Conservation (phyloP, 768 basidiomycete genomes). For the Pleurotus sapidus region DNA sequence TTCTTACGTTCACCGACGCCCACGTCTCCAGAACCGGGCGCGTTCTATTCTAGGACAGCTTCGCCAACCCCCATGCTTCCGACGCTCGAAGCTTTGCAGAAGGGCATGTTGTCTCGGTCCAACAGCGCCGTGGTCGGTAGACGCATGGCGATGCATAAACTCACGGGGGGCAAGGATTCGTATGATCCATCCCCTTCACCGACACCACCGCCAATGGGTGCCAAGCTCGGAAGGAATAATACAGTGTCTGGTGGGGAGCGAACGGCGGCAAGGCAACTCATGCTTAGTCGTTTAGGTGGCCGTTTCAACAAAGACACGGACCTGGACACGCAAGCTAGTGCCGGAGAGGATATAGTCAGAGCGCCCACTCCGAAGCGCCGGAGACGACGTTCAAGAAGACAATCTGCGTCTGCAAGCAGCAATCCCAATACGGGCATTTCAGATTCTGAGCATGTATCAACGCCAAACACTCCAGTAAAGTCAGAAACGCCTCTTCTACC, state of each 20-base stretch:
- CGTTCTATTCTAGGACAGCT: constrained; percentile 64
- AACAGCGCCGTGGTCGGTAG: constrained; percentile 83
- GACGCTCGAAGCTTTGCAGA: constrained; percentile 74
- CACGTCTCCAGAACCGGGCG: constrained; percentile 48
- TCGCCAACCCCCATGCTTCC: constrained; percentile 69
- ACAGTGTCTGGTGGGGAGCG: constrained; percentile 84
- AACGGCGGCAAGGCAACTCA: constrained; percentile 62
- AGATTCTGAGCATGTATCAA: constrained; percentile 44
- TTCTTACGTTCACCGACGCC: constrained; percentile 53
- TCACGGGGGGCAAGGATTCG: constrained; percentile 73
- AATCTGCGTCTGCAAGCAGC: constrained; percentile 33
- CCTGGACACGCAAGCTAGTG: constrained; percentile 52
- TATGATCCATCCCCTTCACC: constrained; percentile 63
- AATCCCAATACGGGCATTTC: constrained; percentile 41
- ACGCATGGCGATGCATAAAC: constrained; percentile 77
- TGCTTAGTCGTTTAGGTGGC: constrained; percentile 63
- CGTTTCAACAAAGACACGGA: constrained; percentile 59
- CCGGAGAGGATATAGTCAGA: constrained; percentile 44
- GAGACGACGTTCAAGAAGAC: constrained; percentile 53
- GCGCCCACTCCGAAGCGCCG: constrained; percentile 48
- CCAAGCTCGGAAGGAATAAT: constrained; percentile 63
- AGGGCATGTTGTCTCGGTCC: constrained; percentile 73
- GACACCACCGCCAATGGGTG: constrained; percentile 39
- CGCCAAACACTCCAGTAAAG: constrained; percentile 61
- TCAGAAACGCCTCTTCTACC: constrained; percentile 50